Evolutionary conservation across 306 rosid species (phyloP).

Genomic region (Trifolium dubium): DNA sequence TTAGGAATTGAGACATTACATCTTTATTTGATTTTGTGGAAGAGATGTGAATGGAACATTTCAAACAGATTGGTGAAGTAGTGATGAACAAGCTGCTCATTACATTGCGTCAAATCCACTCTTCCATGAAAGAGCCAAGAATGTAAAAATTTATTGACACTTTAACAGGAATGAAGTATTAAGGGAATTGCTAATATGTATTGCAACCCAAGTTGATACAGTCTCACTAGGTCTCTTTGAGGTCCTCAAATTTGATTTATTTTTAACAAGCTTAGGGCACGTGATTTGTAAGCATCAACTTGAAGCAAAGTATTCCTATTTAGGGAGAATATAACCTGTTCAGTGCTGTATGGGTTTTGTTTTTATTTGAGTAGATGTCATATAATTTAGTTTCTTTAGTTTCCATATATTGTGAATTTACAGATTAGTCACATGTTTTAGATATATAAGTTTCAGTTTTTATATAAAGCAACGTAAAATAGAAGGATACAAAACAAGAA

Average conservation of each 20-base stretch:
- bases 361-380: background rate
- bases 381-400: background rate
- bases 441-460: background rate
- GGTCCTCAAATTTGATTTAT: background rate
- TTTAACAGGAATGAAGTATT: background rate
- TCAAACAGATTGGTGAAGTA: background rate
- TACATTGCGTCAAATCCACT: background rate
- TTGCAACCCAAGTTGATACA: background rate
- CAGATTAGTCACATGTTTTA: background rate
- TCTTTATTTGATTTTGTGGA: background rate
- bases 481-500: constrained; percentile 20
- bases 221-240: background rate
- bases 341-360: background rate
- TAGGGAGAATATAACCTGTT: background rate
- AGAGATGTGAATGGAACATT: background rate
- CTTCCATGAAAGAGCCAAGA: background rate
- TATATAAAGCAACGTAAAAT: constrained; percentile 9
- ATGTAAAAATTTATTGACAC: background rate
- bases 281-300: background rate
- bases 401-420: background rate
- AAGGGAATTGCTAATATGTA: background rate
- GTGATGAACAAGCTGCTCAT: background rate
- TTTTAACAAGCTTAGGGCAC: background rate
- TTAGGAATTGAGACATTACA: background rate
- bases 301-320: background rate